Conservation (phyloP, 1,284 basidiomycete genomes). For the Ustilago vetiveriae region DNA sequence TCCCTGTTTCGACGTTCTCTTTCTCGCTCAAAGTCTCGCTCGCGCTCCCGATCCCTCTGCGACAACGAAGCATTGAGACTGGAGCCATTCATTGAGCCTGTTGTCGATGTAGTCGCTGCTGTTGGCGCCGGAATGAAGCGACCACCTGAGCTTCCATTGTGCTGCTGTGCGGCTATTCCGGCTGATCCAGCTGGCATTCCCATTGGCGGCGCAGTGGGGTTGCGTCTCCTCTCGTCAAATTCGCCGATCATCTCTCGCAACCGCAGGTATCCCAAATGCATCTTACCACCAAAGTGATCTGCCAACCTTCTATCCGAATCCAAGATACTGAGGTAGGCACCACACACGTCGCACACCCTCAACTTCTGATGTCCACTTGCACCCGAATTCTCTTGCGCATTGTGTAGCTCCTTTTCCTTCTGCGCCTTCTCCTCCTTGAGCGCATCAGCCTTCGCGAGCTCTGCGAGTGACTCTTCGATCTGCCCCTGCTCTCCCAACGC, state of each 20-base stretch:
- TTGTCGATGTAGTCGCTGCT: not conserved
- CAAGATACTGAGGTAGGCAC: conserved; percentile 95
- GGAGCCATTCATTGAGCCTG: conserved; percentile 7
- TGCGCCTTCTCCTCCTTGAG: conserved; percentile 94
- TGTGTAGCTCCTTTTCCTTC: conserved; percentile 95
- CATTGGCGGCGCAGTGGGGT: conserved; percentile 40
- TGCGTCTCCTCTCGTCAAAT: conserved; percentile 68
- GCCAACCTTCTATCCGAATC: conserved; percentile 98
- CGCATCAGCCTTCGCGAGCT: conserved; percentile 96
- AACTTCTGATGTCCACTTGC: conserved; percentile 99
- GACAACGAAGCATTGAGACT: conserved; percentile 7
- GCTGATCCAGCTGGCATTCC: conserved; percentile 19
- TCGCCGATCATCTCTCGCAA: conserved; percentile 89
- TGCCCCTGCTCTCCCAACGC: conserved; percentile 94
- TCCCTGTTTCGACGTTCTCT: conserved; percentile 46
- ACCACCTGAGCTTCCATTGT: conserved; percentile 17
- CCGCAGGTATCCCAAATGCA: conserved; percentile 99
- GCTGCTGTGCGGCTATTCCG: conserved; percentile 3
- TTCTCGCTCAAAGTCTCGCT: conserved; percentile 43
- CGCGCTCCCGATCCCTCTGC: conserved; percentile 42
- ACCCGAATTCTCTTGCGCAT: conserved; percentile 95
- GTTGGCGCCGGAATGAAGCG: not conserved
- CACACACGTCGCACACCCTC: conserved; percentile 98
- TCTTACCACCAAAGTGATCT: conserved; percentile 99
- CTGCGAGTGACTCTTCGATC: conserved; percentile 97